Base-by-base conservation (phyloP, 2,329 filamentous ascomycete species). In the Verticillium longisporum region DNA sequence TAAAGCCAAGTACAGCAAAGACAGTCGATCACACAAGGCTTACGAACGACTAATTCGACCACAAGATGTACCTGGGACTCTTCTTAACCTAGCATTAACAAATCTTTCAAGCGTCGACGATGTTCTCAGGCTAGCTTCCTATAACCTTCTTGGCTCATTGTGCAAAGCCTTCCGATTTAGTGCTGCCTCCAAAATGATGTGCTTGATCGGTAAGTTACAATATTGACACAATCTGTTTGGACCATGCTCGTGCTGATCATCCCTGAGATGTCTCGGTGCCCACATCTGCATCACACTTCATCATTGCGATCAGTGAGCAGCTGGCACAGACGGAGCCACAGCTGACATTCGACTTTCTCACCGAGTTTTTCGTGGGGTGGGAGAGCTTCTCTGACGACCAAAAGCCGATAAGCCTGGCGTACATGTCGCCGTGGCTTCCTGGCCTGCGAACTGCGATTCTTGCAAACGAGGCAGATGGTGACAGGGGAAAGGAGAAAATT, bases 321-420 rank as follows among this genome's bases (percentile, higher is more conserved):
- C 75, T 90, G 15, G 86, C 87, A 9, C 73, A 76, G 34, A 81
- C 85, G 21, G 87, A 90, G 67, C 85, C 87, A 26, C 86, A 88
- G 66, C 77, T 90, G 7, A 89, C 87, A 0, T 82, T 81, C 7
- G 87, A 90, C 67, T 90, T 90, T 67, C 68, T 90, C 45, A 88
- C 87, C n/a, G 87, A 89, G 67, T 90, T 90, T 68, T 89, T 90
- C 62, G 85, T 88, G 31, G 85, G 87, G 18, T 90, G 87, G 87
- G 86, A 88, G 65, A 88, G 86, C 67, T 87, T 89, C 66, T 81
- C 84, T 1, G 83, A 87, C 37, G 83, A 88, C 61, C 87, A 90
- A 68, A 85, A 87, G 65, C 84, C 86, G 1, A 70, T 89, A 31
- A 88, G 86, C 65, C 76, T 90, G 34, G 83, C 86, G 6, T 90